Conservation (phyloP, 192 early-diverging fungal species). For the Umbelopsis sp. region DNA sequence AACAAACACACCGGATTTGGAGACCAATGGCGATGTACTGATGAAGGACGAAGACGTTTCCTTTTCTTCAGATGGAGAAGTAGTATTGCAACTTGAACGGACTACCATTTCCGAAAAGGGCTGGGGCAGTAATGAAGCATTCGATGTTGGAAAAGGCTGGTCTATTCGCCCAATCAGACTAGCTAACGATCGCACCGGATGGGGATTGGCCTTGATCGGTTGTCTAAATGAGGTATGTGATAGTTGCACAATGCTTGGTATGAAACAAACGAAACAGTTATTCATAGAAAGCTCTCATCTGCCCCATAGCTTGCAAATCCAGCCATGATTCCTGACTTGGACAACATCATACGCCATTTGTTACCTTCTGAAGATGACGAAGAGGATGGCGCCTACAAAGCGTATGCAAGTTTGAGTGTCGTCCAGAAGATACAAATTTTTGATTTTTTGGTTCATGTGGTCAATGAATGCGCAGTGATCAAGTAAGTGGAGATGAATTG, state of each 20-base stretch:
- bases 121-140: constrained; percentile 41
- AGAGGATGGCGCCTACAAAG: constrained; percentile 41
- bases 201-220: constrained; percentile 53
- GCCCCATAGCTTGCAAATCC: constrained; percentile 43
- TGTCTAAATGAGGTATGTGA: constrained; percentile 51
- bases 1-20: constrained; percentile 26
- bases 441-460: constrained; percentile 59
- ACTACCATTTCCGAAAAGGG: constrained; percentile 17
- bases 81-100: not conserved
- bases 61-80: constrained; percentile 9
- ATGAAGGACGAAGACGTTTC: constrained; percentile 9
- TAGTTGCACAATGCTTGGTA: not conserved
- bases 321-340: constrained; percentile 42
- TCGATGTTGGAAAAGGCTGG: constrained; percentile 47
- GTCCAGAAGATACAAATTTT: constrained; percentile 66
- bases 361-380: constrained; percentile 39
- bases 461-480: constrained; percentile 58
- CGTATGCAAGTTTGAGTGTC: constrained; percentile 41
- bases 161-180: constrained; percentile 36
- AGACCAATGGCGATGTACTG: not conserved
- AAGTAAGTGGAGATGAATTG: constrained; percentile 30
- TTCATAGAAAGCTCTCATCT: not conserved
- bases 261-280: not conserved
- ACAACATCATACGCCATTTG: constrained; percentile 48
- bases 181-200: constrained; percentile 40